Conservation (phyloP, 345 rosid genomes). For the Salix caprea region DNA sequence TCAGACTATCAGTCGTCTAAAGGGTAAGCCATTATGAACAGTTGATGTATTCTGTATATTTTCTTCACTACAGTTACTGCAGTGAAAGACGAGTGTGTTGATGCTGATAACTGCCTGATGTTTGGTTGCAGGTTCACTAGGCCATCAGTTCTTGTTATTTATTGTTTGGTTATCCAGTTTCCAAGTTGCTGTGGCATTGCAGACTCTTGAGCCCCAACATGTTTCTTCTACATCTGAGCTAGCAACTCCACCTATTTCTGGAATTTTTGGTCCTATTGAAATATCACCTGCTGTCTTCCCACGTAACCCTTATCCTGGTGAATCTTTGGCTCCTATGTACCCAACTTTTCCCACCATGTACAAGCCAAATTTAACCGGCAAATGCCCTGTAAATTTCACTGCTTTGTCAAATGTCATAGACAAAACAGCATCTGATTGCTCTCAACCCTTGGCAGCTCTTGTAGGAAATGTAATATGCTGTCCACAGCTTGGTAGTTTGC, state of each 20-base stretch:
- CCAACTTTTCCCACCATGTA: conserved; percentile 73
- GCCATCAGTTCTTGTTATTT: conserved; percentile 51
- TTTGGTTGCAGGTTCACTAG: conserved; percentile 52
- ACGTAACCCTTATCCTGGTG: conserved; percentile 47
- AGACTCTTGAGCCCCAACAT: conserved; percentile 41
- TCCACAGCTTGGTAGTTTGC: conserved; percentile 82
- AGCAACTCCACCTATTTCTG: conserved; percentile 66
- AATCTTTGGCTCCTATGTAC: conserved; percentile 74
- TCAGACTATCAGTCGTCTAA: conserved; percentile 35
- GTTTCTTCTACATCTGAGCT: conserved; percentile 47
- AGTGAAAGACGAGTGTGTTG: not conserved
- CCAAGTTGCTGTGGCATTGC: conserved; percentile 54
- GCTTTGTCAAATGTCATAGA: conserved; percentile 53
- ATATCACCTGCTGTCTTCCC: conserved; percentile 88
- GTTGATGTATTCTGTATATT: not conserved
- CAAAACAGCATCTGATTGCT: conserved; percentile 83
- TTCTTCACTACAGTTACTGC: not conserved
- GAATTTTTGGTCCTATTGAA: conserved; percentile 76
- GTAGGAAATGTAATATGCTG: conserved; percentile 95
- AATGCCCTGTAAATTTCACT: conserved; percentile 82
- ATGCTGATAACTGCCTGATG: conserved; percentile 24
- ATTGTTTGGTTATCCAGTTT: conserved; percentile 61
- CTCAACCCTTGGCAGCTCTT: conserved; percentile 64
- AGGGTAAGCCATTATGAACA: conserved; percentile 33
- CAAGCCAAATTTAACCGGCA: conserved; percentile 80